phyloP scores from a whole-genome alignment of 2,329 filamentous ascomycete genomes.

The Talaromyces sp. region DNA sequence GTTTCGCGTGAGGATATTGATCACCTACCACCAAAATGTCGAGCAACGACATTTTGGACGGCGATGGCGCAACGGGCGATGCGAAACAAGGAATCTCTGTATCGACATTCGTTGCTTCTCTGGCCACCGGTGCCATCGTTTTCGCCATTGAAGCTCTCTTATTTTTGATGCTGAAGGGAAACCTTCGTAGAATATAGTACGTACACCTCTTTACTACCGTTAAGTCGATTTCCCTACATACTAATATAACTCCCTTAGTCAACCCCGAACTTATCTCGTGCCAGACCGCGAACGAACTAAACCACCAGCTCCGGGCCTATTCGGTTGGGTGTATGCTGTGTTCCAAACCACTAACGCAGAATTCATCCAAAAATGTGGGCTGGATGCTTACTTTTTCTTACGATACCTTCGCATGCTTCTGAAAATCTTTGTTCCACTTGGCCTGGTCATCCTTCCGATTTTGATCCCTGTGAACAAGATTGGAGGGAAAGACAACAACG shows the following conservation, averaged over 20 bases:
- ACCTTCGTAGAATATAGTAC: constrained; percentile 76
- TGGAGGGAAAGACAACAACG: constrained; percentile 60
- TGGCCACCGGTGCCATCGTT: constrained; percentile 57
- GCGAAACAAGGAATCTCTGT: constrained; percentile 34
- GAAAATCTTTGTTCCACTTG: constrained; percentile 84
- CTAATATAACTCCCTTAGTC: constrained; percentile 45
- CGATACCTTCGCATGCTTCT: constrained; percentile 82
- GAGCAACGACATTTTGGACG: constrained; percentile 30
- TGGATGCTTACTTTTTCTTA: constrained; percentile 96
- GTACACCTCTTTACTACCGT: constrained; percentile 27
- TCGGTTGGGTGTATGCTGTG: constrained; percentile 50
- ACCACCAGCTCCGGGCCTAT: constrained; percentile 59
- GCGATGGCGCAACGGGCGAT: constrained; percentile 32
- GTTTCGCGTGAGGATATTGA: neutral
- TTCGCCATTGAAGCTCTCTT: constrained; percentile 60
- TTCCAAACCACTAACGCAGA: constrained; percentile 71
- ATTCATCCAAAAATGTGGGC: constrained; percentile 88
- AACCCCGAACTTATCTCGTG: constrained; percentile 79
- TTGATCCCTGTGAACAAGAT: constrained; percentile 78
- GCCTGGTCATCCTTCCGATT: constrained; percentile 72
- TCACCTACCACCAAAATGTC: constrained; percentile 8
- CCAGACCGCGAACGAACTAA: constrained; percentile 77
- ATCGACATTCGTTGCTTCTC: constrained; percentile 58
- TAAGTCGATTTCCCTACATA: constrained; percentile 10
- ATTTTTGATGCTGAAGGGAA: constrained; percentile 74